Base-by-base conservation (phyloP, 108 stramenopile genomes). In the Cyclotella choctawhatcheeana region DNA sequence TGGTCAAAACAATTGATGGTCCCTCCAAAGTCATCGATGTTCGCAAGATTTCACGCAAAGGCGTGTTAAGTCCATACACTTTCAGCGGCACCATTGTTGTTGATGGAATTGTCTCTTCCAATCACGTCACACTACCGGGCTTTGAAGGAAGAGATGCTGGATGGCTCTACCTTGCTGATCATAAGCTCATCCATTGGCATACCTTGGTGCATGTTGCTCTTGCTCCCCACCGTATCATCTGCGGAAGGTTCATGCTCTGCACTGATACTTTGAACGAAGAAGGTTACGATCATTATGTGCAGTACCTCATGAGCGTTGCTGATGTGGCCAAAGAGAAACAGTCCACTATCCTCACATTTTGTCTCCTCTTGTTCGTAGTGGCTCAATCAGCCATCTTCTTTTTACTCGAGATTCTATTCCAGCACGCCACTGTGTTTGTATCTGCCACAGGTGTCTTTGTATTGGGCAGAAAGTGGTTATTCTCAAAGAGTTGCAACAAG, bases 21-120 rank as follows among this genome's bases (percentile, higher is more conserved):
- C n/a, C 47, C 8, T 48, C 8, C 12, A n/a, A 48, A n/a, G 47
- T 48, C 4, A 48, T n/a, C 18, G 8, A 4, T 48, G n/a, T 48
- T 48, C 47, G 47, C 8, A 48, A 48, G 47, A 48, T 48, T 48
- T n/a, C 47, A n/a, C n/a, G 47, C 8, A 48, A 48, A 4, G 47
- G 47, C 17, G 17, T 48, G 17, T 4, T n/a, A 4, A 48, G 18
- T 48, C 47, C 47, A n/a, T n/a, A n/a, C 4, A 48, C 47, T 17
- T n/a, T 48, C 17, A 48, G 47, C 18, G 47, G 47, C 12, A 17
- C 47, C 47, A 48, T 48, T 48, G 47, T 48, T n/a, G 17, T 48
- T 48, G 47, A 48, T 48, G 47, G 47, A n/a, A n/a, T 48, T n/a
- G 47, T 48, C 4, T 10, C 47, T n/a, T 48, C 47, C n/a, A 48